Base-by-base conservation (phyloP, 225 moss, liverwort and hornwort genomes). In the Takakia lepidozioides region DNA sequence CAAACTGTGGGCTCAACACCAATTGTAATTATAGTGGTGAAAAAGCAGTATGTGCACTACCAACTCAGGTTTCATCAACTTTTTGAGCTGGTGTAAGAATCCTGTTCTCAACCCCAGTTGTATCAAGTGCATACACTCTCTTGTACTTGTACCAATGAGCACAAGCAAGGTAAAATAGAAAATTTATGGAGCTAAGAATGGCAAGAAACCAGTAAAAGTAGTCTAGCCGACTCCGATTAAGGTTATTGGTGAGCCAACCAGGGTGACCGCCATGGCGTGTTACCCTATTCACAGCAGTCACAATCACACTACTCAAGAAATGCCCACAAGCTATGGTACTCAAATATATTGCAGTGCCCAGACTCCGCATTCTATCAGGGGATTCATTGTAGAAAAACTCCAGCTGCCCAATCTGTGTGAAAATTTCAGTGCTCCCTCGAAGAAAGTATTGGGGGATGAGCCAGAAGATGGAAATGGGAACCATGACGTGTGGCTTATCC, bases 361-460 rank as follows among this genome's bases (percentile, higher is more conserved):
- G 15, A 51, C 81, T 74, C 2, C 77, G 71, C 85, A 82, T 85
- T 14, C 81, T 66, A 22, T 78, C 77, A 0, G 81, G 74, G 0
- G 78, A 65, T 41, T 85, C 72, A 0, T 66, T 52, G 39, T 85
- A 82, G 71, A 85, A 85, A 50, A 85, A 85, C 52, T 85, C 85
- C 14, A 85, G 54, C 43, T 82, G 85, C n/a, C 81, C 81, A 3
- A 85, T 57, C 22, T 78, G 68, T 3, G 74, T 82, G 44, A 85
- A 82, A 24, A 81, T 72, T 27, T 85, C 81, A 1, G 73, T 76
- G 70, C 70, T 73, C 0, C 78, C 81, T 0, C 81, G 81, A 0
- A 85, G 32, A 27, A 76, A 67, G 52, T 77, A 81, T 10, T 81
- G 81, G 6, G 57, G 65, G 23, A 52, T 49, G 13, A 65, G 29